A percentile compares a stretch with the other conserved stretches of the same genome.
Conservation (phyloP, 371 early-diverging fungal genomes). For the Rhizopus delemar region DNA sequence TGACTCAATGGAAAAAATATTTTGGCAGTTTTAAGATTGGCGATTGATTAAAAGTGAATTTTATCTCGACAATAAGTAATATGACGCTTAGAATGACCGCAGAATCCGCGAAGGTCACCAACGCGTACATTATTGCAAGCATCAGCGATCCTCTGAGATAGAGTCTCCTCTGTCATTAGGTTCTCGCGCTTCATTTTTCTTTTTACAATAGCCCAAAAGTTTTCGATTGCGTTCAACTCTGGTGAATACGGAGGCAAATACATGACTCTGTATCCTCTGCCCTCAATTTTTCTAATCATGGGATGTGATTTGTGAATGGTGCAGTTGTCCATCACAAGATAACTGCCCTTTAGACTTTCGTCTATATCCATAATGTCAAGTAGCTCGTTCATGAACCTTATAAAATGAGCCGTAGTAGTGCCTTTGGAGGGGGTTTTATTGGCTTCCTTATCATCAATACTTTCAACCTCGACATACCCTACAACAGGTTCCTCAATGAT, state of each 20-base stretch:
- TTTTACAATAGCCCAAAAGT: slow-evolving; percentile 10
- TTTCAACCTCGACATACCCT: slow-evolving; percentile 12
- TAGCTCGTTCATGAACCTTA: slow-evolving; percentile 15
- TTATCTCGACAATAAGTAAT: neutral
- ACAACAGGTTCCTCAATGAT: slow-evolving; percentile 4
- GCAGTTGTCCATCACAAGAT: slow-evolving; percentile 17
- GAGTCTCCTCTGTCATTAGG: slow-evolving; percentile 11
- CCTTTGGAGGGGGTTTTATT: slow-evolving; percentile 11
- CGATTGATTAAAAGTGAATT: slow-evolving; percentile 4
- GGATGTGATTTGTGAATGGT: slow-evolving; percentile 18
- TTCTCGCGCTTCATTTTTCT: slow-evolving; percentile 17
- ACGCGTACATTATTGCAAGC: slow-evolving; percentile 16
- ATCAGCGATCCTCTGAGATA: slow-evolving; percentile 18
- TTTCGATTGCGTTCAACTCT: slow-evolving; percentile 13
- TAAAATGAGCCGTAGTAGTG: slow-evolving; percentile 18
- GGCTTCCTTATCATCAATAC: slow-evolving; percentile 7
- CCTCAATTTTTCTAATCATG: slow-evolving; percentile 9
- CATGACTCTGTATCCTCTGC: slow-evolving; percentile 11
- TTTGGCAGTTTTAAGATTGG: neutral
- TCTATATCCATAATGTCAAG: slow-evolving; percentile 17
- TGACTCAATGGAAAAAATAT: no score
- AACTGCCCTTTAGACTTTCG: slow-evolving; percentile 15
- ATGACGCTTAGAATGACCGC: slow-evolving; percentile 11
- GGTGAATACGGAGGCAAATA: slow-evolving; percentile 14
- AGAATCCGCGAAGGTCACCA: slow-evolving; percentile 17